phyloP scores from a whole-genome alignment of 768 basidiomycete genomes.

The Lactarius quietus region DNA sequence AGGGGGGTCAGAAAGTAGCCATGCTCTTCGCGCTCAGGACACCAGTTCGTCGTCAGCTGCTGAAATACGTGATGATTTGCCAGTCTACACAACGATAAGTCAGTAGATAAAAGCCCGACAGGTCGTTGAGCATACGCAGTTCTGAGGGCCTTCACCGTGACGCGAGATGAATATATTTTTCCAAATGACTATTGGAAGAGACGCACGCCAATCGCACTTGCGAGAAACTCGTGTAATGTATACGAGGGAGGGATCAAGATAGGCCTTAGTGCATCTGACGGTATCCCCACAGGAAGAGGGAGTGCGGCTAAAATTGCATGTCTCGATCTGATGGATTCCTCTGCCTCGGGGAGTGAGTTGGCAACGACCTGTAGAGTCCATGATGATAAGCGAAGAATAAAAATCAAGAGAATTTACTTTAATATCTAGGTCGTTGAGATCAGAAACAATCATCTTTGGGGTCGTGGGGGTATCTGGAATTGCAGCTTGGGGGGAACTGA shows the following conservation, averaged over 20 bases:
- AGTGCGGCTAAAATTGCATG: slow-evolving; percentile 54
- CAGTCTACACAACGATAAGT: slow-evolving; percentile 41
- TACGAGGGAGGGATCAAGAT: slow-evolving; percentile 61
- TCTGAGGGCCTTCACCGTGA: slow-evolving; percentile 45
- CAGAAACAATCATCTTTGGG: slow-evolving; percentile 17
- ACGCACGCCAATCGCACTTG: slow-evolving; percentile 54
- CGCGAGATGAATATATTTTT: slow-evolving; percentile 18
- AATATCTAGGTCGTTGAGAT: slow-evolving; percentile 24
- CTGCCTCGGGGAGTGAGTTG: slow-evolving; percentile 14
- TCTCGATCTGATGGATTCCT: slow-evolving; percentile 46
- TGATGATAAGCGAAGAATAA: slow-evolving; percentile 3
- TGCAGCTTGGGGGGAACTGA: slow-evolving; percentile 13
- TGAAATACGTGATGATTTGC: slow-evolving; percentile 65
- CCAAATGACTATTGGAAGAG: background rate
- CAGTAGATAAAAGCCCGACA: background rate
- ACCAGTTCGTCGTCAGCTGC: slow-evolving; percentile 69
- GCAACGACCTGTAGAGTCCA: slow-evolving; percentile 5
- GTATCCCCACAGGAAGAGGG: slow-evolving; percentile 60
- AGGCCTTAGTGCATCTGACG: slow-evolving; percentile 64
- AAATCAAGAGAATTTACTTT: slow-evolving; percentile 5
- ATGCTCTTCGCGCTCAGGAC: slow-evolving; percentile 77
- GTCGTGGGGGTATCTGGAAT: slow-evolving; percentile 5
- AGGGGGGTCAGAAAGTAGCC: slow-evolving; percentile 70
- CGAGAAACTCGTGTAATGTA: slow-evolving; percentile 67
- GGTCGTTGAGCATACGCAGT: slow-evolving; percentile 44